These are phyloP conservation scores for Isoetes taiwanensis DNA, from an alignment of 75 land plant genomes.

Conservation along the genomic window DNA sequence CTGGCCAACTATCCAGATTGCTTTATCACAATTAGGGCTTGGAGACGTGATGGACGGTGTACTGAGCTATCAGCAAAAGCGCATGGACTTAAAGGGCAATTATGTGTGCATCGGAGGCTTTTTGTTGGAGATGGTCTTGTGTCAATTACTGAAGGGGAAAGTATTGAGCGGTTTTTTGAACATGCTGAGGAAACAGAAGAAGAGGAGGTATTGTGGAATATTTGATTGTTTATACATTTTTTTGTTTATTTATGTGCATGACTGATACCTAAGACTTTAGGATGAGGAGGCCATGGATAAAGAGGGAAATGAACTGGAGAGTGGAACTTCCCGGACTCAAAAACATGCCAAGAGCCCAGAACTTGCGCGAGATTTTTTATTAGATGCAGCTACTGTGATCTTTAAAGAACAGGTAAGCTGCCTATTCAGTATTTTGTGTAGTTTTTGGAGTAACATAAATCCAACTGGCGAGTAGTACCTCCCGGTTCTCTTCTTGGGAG, in stretches of 20 bases:
- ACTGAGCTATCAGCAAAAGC: conserved; percentile 84
- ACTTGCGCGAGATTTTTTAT: conserved; percentile 93
- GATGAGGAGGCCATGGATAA: conserved; percentile 92
- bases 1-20: conserved; percentile 48
- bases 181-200: conserved; percentile 99
- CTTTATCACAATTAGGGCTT: conserved; percentile 80
- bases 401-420: conserved; percentile 98
- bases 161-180: conserved; percentile 89
- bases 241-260: conserved; percentile 7
- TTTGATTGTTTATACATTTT: neutral
- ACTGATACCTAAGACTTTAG: conserved; percentile 19
- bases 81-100: conserved; percentile 80
- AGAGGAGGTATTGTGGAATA: conserved; percentile 64
- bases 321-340: conserved; percentile 86
- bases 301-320: conserved; percentile 84
- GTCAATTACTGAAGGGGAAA: conserved; percentile 79
- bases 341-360: conserved; percentile 99
- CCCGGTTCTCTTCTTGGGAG: too few relatives aligned
- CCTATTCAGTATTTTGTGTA: too few relatives aligned
- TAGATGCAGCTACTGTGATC: conserved; percentile 97
- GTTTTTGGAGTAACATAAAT: too few relatives aligned
- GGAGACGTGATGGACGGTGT: conserved; percentile 88
- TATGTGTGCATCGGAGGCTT: conserved; percentile 92
- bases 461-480: too few relatives aligned
- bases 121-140: conserved; percentile 95